Conservation (phyloP, 805 yeast genomes). For the Grigorovia yakushimaensis region DNA sequence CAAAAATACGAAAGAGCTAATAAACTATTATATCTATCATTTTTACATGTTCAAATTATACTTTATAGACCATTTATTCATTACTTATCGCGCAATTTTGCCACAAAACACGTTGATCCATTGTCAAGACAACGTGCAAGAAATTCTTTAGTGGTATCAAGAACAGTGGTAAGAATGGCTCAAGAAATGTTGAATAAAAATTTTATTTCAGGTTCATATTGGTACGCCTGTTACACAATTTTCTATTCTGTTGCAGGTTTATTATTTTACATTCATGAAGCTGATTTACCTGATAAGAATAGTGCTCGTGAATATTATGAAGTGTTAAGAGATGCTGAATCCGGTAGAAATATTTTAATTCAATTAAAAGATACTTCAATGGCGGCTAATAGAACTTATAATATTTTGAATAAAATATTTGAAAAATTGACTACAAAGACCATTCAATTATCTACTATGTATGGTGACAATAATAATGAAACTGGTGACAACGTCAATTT, state of each 20-base stretch:
- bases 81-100: conserved; percentile 42
- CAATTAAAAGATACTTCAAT: conserved; percentile 61
- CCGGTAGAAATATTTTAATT: conserved; percentile 67
- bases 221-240: conserved; percentile 92
- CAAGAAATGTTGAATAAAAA: conserved; percentile 67
- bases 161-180: conserved; percentile 70
- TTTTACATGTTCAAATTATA: conserved; percentile 72
- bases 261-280: conserved; percentile 67
- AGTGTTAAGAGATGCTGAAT: conserved; percentile 69
- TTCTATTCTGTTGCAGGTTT: conserved; percentile 85
- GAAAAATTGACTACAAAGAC: conserved; percentile 70
- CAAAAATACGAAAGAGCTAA: conserved; percentile 58
- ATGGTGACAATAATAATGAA: conserved; percentile 3
- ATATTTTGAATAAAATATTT: conserved; percentile 67
- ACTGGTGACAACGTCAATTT: not conserved
- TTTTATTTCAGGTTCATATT: conserved; percentile 75
- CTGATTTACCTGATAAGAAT: conserved; percentile 32
- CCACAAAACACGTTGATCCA: conserved; percentile 21
- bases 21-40: conserved; percentile 61
- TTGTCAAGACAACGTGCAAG: conserved; percentile 62
- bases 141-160: conserved; percentile 76
- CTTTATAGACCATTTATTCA: conserved; percentile 87
- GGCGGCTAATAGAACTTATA: conserved; percentile 74
- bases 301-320: conserved; percentile 41
- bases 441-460: conserved; percentile 34